Base-by-base conservation (phyloP, 768 basidiomycete genomes). In the Tylopilus cervinicoccineus region DNA sequence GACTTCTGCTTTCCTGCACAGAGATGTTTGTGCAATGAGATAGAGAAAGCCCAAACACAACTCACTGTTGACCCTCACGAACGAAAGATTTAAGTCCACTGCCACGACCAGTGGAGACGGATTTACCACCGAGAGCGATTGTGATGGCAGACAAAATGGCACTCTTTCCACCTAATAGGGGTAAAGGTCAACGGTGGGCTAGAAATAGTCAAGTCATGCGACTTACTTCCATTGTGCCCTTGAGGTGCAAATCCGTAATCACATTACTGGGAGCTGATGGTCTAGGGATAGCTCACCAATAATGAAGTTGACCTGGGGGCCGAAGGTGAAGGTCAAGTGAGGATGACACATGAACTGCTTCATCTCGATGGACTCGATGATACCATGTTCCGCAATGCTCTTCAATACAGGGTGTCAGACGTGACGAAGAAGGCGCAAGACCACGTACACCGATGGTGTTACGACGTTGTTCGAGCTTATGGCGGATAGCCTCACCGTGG, bases 301-400 rank as follows among this genome's bases (percentile, higher is more conserved):
- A 57, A 99, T 89, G 62, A 98, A 98, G 70, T 98, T 99, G 62
- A 99, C 89, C 66, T 94, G 91, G 9, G 88, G 86, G 0, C 93
- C 92, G 54, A 98, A 92, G 2, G 78, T 76, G 68, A 96, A 90
- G 1, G 77, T 83, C 38, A 93, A 74, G 67, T 77, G 84, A 64
- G 83, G 78, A 70, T 98, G 94, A 67, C 93, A 96, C 93, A 98
- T 95, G 70, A 98, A 98, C 62, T 97, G 86, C 60, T 83, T 77
- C 80, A 92, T 82, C 61, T 93, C 86, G 36, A 96, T 79, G 28
- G 77, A 75, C 57, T 91, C 86, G 51, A 97, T 88, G 55, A 97
- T 84, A 5, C 94, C 95, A 58, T 85, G 80, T 43, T 94, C 86
- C 6, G 93, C 89, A 38, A 89, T 74, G 13, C 75, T 78, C 93